Evolutionary conservation across 495 filamentous ascomycete species (phyloP).

Genomic region (Hyaloscypha finlandica): DNA sequence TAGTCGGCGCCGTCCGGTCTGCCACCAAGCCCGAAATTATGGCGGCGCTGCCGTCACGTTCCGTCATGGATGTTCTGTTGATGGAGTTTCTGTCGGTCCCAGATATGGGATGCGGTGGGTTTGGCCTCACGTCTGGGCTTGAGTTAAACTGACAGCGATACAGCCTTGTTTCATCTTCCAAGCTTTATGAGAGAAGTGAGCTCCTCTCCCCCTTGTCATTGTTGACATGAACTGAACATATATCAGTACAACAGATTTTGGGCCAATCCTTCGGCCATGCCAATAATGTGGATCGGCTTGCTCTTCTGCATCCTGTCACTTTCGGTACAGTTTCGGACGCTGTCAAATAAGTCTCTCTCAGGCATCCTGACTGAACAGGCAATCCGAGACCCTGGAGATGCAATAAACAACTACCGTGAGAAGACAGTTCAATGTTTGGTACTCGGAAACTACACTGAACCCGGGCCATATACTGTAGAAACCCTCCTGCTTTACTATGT

Average conservation of each 20-base stretch:
- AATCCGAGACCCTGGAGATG: conserved; percentile 24
- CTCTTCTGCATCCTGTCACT: conserved; percentile 43
- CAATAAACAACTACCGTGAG: conserved; percentile 10
- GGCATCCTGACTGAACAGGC: neutral
- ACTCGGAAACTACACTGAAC: conserved; percentile 48
- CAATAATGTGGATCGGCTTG: conserved; percentile 49
- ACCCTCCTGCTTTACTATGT: conserved; percentile 50
- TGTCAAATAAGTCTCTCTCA: neutral
- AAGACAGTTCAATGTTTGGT: conserved; percentile 43
- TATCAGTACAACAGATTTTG: conserved; percentile 50
- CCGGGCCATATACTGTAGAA: conserved; percentile 45
- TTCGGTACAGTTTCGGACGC: conserved; percentile 5
- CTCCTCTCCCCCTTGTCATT: neutral
- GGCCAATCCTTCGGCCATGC: conserved; percentile 37
- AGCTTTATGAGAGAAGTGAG: conserved; percentile 40
- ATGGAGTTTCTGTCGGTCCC: neutral
- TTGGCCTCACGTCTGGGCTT: neutral
- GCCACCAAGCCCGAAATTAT: conserved; percentile 41
- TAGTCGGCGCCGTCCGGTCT: conserved; percentile 19
- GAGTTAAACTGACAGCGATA: neutral
- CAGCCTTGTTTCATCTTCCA: conserved; percentile 43
- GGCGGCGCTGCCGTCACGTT: conserved; percentile 40
- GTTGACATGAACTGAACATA: neutral
- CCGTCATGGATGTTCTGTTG: conserved; percentile 36
- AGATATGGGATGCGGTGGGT: conserved; percentile 40